These are phyloP conservation scores for Podaxis pistillaris DNA, from an alignment of 768 basidiomycete genomes.

Conservation along the genomic window DNA sequence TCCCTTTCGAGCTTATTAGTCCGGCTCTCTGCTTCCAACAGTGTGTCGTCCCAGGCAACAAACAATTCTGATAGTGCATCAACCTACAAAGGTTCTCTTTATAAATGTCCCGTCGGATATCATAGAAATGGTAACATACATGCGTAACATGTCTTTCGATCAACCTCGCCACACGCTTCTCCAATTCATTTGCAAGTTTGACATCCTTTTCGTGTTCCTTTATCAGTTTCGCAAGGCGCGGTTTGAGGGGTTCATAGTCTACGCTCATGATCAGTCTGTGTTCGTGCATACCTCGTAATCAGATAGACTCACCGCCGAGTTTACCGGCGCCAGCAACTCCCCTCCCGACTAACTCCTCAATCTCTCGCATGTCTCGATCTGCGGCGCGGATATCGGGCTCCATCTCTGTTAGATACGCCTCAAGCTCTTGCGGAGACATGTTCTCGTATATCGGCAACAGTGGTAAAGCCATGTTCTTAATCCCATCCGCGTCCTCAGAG, in stretches of 20 bases:
- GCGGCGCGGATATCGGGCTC: slow-evolving; percentile 82
- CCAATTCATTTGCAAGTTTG: slow-evolving; percentile 55
- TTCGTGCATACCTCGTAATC: slow-evolving; percentile 7
- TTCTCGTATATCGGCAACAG: slow-evolving; percentile 51
- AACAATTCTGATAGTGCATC: slow-evolving; percentile 83
- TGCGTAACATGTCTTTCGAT: slow-evolving; percentile 72
- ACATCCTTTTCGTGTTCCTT: slow-evolving; percentile 60
- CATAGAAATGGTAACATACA: slow-evolving; percentile 42
- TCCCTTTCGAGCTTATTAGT: slow-evolving; percentile 58
- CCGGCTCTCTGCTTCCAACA: slow-evolving; percentile 65
- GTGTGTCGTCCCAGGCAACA: slow-evolving; percentile 79
- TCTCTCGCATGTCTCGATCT: slow-evolving; percentile 79
- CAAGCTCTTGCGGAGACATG: slow-evolving; percentile 68
- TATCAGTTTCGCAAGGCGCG: slow-evolving; percentile 63
- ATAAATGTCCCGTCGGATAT: background rate
- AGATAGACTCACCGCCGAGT: slow-evolving; percentile 46
- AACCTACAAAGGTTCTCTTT: slow-evolving; percentile 41
- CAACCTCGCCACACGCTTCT: slow-evolving; percentile 60
- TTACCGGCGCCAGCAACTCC: slow-evolving; percentile 74
- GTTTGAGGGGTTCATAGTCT: slow-evolving; percentile 65
- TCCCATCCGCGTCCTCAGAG: slow-evolving; percentile 12
- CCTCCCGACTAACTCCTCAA: slow-evolving; percentile 65
- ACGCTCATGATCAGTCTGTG: background rate
- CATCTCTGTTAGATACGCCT: slow-evolving; percentile 73
- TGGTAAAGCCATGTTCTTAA: background rate